Percentiles rank a stretch among this genome's conserved stretches.
Evolutionary conservation across 2,329 filamentous ascomycete species (phyloP).

Genomic region (Arthroderma uncinatum): DNA sequence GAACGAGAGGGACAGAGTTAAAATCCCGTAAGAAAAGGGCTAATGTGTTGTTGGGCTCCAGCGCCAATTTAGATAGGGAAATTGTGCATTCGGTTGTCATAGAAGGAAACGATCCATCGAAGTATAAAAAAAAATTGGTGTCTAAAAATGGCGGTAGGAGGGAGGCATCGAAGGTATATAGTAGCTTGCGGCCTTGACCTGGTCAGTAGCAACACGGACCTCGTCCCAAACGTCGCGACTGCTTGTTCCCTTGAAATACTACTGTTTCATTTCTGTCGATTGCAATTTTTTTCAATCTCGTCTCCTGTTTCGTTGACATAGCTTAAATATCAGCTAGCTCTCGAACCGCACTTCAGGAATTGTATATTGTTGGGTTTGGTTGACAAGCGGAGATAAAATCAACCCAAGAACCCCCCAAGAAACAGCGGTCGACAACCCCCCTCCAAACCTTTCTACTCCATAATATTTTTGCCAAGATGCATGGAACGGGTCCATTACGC

Average conservation of each 20-base stretch:
- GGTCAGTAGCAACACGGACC: background rate
- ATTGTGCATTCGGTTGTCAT: background rate
- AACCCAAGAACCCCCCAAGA: background rate
- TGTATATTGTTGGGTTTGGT: background rate
- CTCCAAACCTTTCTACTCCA: background rate
- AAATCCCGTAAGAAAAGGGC: background rate
- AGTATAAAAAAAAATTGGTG: background rate
- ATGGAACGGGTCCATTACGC: background rate
- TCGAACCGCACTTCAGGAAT: background rate
- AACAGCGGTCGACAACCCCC: background rate
- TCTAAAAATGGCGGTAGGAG: background rate
- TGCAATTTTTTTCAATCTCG: background rate
- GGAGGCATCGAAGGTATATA: background rate
- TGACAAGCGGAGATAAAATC: background rate
- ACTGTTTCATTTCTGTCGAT: background rate
- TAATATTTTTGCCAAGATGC: background rate
- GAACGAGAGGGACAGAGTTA: background rate
- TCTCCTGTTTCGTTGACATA: background rate
- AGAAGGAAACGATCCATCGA: background rate
- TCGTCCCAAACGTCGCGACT: background rate
- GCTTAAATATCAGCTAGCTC: background rate
- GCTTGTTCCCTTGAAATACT: background rate
- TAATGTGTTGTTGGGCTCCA: background rate
- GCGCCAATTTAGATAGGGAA: background rate
- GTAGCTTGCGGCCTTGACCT: background rate